A percentile compares a stretch with the other conserved stretches of the same genome.
Evolutionary conservation across 163 green algal species (phyloP).

Genomic region (Botryococcus braunii): DNA sequence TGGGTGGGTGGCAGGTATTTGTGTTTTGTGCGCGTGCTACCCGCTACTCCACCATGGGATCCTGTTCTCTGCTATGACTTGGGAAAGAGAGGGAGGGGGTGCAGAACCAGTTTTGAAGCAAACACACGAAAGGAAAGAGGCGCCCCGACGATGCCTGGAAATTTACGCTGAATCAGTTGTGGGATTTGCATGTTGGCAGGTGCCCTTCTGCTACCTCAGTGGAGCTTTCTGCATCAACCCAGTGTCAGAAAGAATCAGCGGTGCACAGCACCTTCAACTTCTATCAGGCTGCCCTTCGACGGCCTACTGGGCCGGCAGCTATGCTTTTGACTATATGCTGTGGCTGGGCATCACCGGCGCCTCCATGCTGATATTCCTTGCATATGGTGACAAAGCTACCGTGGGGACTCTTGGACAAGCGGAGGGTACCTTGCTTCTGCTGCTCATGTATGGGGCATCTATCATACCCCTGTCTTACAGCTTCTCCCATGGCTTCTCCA

Average conservation of each 20-base stretch:
- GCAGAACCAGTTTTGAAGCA: no score
- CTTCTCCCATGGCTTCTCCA: constrained; percentile 27
- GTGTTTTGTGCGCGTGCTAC: no score
- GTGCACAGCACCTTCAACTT: constrained; percentile 22
- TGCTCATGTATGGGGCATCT: constrained; percentile 17
- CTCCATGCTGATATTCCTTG: constrained; percentile 20
- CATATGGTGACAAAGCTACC: constrained; percentile 19
- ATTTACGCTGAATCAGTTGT: no score
- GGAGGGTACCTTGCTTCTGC: constrained; percentile 12
- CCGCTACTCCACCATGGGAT: no score
- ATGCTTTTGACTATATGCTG: constrained; percentile 7
- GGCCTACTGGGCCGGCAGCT: constrained; percentile 23
- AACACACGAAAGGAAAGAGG: no score
- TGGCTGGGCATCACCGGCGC: not conserved
- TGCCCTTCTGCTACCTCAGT: constrained; percentile 25
- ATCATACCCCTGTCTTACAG: constrained; percentile 22
- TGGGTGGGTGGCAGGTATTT: no score
- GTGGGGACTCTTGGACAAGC: constrained; percentile 8
- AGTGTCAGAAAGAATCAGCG: not conserved
- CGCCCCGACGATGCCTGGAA: no score
- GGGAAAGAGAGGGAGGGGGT: no score
- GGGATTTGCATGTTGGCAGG: constrained; percentile 12
- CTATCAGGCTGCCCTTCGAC: constrained; percentile 17
- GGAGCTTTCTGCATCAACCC: constrained; percentile 20
- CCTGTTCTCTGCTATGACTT: no score